Evolutionary conservation across 768 basidiomycete species (phyloP), one percentile per base, ranked within the genome.

Genomic region (Leccinum uliginosum): DNA sequence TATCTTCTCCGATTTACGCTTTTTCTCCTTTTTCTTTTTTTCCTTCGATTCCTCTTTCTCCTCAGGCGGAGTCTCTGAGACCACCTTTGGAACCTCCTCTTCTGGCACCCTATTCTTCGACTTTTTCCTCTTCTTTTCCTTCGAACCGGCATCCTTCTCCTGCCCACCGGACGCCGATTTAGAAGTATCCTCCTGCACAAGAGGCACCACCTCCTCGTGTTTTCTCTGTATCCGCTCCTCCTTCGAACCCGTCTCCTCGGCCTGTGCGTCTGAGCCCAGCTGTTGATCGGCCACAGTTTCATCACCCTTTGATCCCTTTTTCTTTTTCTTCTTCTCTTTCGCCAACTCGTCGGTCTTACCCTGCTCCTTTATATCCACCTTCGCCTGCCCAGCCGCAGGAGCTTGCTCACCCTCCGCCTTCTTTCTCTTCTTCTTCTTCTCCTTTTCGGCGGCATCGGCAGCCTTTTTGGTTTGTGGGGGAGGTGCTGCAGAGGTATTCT

Each of bases 1-100:
- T 14, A 50, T 32, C 49, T 51, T 57, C 59, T 62, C 63, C 59
- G 27, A 59, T 51, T 12, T 59, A 58, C 7, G 60, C 35, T 45
- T 64, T 48, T 61, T 68, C 55, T 48, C 56, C 30, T 64, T 68
- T 55, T 63, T 62, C 50, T 55, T 50, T 44, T 51, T 56, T 35
- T 56, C 49, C 57, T 61, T 56, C 15, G 51, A 45, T 24, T 24
- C 44, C 21, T 12, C 44, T 21, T 45, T 24, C 6, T 45, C 23
- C 44, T 15, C 44, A 15, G 15, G 44, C 14, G 21, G 23, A 14
- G 19, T 12, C 17, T 45, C 23, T 15, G 44, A 12, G 44, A 8
- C 23, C 21, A 10, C 44, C 23, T 12, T 24, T 6, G 44, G 19
- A 24, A 6, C 23, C 44, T 45, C 23, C 44, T 40, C n/a, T 40